Base-by-base conservation (phyloP, 306 rosid species). In the Leucaena leucocephala region DNA sequence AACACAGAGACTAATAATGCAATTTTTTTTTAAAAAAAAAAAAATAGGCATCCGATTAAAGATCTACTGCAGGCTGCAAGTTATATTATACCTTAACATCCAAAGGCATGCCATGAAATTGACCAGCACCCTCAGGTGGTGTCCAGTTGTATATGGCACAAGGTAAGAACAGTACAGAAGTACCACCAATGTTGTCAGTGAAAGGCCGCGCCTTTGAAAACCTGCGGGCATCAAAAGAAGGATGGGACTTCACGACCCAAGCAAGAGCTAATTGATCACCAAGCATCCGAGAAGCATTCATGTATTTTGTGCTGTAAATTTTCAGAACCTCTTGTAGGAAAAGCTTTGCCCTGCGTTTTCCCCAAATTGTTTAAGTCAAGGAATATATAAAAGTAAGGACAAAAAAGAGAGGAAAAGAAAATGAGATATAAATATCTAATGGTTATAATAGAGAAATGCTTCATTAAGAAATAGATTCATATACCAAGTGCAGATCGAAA, bases 261-360 rank as follows among this genome's bases (percentile, higher is more conserved):
- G 98, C 96, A 82, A 95, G 97, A 67, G 98, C 95, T 79, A 94
- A 88, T 75, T 92, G 98, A 84, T 94, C 98, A 77, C 97, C 98
- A 55, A 94, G 97, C 98, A 94, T 94, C 61, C 95, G 87, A 15
- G 97, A 94, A 45, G 97, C 93, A 49, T 74, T 85, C 78, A 79
- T 84, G 87, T 88, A 94, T 77, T 89, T 92, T 35, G 90, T 79
- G 82, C 74, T 74, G 76, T 94, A 94, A 42, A 88, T 66, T 82
- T 86, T 75, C 65, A 94, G 86, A 73, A 92, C 97, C 81, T 89
- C 86, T 79, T 91, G 88, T 27, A 94, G 84, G 74, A 94, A 94
- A 57, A 55, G 71, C 86, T 91, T 94, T 10, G 97, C 98, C 84
- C 97, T 92, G 90, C 82, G 76, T 78, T 43, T 49, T 79, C 43